phyloP scores from a whole-genome alignment of 805 yeast species.

The Yarrowia sp. region DNA sequence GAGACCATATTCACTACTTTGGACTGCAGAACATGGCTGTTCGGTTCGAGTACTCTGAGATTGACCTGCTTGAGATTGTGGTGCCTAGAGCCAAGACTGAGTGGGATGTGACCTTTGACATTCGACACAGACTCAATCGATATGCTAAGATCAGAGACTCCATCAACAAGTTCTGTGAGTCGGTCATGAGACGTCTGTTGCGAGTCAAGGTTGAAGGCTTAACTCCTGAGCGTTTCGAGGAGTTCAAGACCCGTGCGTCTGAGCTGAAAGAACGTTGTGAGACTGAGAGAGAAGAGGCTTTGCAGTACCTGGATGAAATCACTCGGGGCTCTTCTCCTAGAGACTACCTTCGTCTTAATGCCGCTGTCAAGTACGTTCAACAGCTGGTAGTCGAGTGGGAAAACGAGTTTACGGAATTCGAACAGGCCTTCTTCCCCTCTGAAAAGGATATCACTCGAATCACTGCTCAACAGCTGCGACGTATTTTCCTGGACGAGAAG shows the following conservation, averaged over 20 bases:
- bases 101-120: conserved; percentile 71
- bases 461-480: conserved; percentile 81
- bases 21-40: conserved; percentile 77
- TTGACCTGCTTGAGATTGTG: conserved; percentile 74
- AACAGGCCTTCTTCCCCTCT: conserved; percentile 73
- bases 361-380: conserved; percentile 67
- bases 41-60: conserved; percentile 68
- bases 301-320: conserved; percentile 48
- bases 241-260: conserved; percentile 59
- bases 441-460: conserved; percentile 90
- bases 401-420: conserved; percentile 74
- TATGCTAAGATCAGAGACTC: conserved; percentile 54
- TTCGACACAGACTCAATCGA: conserved; percentile 63
- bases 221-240: conserved; percentile 65
- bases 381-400: conserved; percentile 88
- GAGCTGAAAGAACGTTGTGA: conserved; percentile 55
- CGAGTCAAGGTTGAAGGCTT: conserved; percentile 79
- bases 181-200: conserved; percentile 65
- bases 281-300: conserved; percentile 50
- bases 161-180: conserved; percentile 62
- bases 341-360: conserved; percentile 68
- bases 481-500: conserved; percentile 59
- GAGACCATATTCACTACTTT: conserved; percentile 80
- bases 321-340: conserved; percentile 58
- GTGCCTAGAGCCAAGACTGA: conserved; percentile 70